These are phyloP conservation scores for Vanilla planifolia DNA, from an alignment of 106 monocot genomes.

Conservation along the genomic window DNA sequence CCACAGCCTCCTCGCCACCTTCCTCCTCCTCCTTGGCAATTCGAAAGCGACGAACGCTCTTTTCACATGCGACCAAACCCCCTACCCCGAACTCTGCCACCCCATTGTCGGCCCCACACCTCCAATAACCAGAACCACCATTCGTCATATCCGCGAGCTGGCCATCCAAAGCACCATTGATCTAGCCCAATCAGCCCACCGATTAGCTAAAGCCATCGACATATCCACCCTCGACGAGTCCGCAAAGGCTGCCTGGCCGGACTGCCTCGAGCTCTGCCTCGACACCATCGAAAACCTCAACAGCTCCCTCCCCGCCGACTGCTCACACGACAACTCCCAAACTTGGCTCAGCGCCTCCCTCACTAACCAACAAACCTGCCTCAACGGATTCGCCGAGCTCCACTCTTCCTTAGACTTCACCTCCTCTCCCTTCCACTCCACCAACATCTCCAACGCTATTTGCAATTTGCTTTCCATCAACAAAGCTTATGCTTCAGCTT, in stretches of 20 bases:
- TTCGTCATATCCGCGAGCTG: constrained; percentile 5
- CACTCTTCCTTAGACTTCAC: background rate
- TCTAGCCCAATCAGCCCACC: background rate
- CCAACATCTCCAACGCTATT: constrained; percentile 9
- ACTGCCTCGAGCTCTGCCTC: no score
- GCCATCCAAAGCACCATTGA: constrained; percentile 16
- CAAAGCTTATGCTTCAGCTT: background rate
- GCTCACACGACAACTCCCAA: no score
- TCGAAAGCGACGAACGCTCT: no score
- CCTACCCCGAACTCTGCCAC: constrained; percentile 21
- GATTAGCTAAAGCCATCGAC: background rate
- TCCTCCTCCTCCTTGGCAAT: no score
- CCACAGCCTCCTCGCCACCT: no score
- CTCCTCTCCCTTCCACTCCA: constrained; percentile 8
- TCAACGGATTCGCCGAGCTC: constrained; percentile 13
- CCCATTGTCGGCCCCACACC: constrained; percentile 1
- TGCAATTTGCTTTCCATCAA: constrained; percentile 14
- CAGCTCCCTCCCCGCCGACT: no score
- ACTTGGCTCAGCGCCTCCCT: constrained; percentile 16
- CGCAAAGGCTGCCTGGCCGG: no score
- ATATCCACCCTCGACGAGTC: background rate
- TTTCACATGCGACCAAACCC: constrained; percentile 31
- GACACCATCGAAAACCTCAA: no score
- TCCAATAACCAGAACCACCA: background rate
- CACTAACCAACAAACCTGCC: constrained; percentile 14